Percentiles rank a stretch among this genome's conserved stretches.
Evolutionary conservation across 2,329 filamentous ascomycete species (phyloP).

Genomic region (Ilyonectria mors-panacis): DNA sequence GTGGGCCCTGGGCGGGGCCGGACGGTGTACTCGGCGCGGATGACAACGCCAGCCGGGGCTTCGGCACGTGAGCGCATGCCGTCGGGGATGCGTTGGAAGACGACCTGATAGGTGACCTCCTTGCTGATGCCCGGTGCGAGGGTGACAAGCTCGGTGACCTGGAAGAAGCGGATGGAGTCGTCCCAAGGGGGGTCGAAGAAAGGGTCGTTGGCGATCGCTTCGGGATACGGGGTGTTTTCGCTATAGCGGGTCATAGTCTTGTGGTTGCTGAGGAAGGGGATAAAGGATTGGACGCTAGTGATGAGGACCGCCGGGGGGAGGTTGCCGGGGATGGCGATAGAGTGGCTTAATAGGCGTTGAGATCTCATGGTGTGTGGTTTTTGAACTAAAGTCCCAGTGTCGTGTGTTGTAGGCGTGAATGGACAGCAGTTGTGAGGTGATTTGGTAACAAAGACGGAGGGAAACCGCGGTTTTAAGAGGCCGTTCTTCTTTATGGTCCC

Average conservation of each 20-base stretch:
- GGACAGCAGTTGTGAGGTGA: neutral
- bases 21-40: slow-evolving; percentile 57
- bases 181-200: slow-evolving; percentile 59
- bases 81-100: slow-evolving; percentile 59
- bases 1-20: slow-evolving; percentile 41
- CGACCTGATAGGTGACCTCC: slow-evolving; percentile 58
- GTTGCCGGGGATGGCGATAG: slow-evolving; percentile 58
- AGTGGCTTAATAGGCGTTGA: slow-evolving; percentile 53
- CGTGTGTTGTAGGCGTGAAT: slow-evolving; percentile 1
- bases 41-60: slow-evolving; percentile 59
- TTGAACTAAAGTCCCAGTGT: slow-evolving; percentile 8
- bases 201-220: slow-evolving; percentile 56
- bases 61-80: slow-evolving; percentile 61
- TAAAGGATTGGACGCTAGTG: slow-evolving; percentile 57
- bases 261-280: slow-evolving; percentile 60
- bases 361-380: slow-evolving; percentile 47
- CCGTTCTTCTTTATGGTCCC: neutral
- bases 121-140: slow-evolving; percentile 59
- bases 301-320: slow-evolving; percentile 57
- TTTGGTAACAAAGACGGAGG: neutral
- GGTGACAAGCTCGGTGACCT: slow-evolving; percentile 51
- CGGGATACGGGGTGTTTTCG: slow-evolving; percentile 51
- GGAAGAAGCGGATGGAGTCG: slow-evolving; percentile 54
- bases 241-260: slow-evolving; percentile 55
- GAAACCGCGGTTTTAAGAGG: neutral